Base-by-base conservation (phyloP, 768 basidiomycete species). In the Polyporus arcularius region DNA sequence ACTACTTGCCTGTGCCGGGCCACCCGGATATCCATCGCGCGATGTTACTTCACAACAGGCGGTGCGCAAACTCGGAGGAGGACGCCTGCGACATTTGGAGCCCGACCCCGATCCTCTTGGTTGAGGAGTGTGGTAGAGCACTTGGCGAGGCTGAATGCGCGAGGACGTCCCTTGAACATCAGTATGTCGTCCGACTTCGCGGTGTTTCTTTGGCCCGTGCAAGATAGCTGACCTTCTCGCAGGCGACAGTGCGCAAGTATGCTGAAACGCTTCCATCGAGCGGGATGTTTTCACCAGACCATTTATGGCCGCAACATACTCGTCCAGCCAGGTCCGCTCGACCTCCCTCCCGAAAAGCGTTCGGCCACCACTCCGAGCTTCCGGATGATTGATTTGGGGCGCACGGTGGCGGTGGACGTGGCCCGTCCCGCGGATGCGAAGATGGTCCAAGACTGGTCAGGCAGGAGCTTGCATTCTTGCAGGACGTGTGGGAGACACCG, bases 341-440 rank as follows among this genome's bases (percentile, higher is more conserved):
- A 72, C 12, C 63, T 65, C 16, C 71, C 72, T 1, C 74, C 71
- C 1, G 32, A 21, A 4, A 39, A 64, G 51, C 74, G 78, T 21
- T 72, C 72, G 12, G 10, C 61, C 41, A 18, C 62, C 12, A 55
- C 64, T 1, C 75, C 76, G 8, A 75, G 73, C 51, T 84, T 80
- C 64, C 76, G 82, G 28, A 53, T 84, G 62, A 81, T 84, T 51
- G 82, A 84, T 65, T 82, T 83, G 35, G 82, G 83, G 18, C 74
- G 81, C 46, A 35, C 35, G 35, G 35, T 35, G 35, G 35, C 35
- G 11, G 35, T 35, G 11, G 35, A 35, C 35, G 6, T 35, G 7
- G 11, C 7, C 35, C 35, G 35, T 11, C 6, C 11, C 6, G 35
- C 35, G 7, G 3, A 35, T 35, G 35, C 7, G 6, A 35, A 35